Base-by-base conservation (phyloP, 1,284 basidiomycete genomes). In the Melampsora larici-populina region DNA sequence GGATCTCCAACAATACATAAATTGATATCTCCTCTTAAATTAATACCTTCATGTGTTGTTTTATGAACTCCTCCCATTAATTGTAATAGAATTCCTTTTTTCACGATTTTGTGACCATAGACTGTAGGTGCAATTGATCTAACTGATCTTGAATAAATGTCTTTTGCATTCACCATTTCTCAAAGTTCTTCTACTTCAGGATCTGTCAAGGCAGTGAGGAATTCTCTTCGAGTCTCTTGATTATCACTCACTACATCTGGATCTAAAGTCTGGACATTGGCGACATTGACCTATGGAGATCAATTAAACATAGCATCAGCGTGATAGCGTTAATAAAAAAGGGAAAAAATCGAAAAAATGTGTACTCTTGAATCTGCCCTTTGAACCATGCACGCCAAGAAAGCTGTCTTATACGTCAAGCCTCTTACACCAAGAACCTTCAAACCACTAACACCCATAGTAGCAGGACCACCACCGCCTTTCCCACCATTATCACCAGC, bases 1-100 rank as follows among this genome's bases (percentile, higher is more conserved):
- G n/a, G n/a, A n/a, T 99, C 97, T 58, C 97, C 97, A 74, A 99
- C 92, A 79, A 99, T 96, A 83, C 96, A 99, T 78, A 99, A 94
- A 82, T 99, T 99, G 84, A 99, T 91, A 82, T 99, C 97, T 1
- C 97, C 97, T 85, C 97, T 90, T 26, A 99, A 87, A 83, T 98
- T 90, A 88, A 99, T 99, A 63, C 97, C 97, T 84, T 99, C 97
- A 0, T 88, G 86, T 0, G 96, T 99, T 83, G 94, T 90, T 84
- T 99, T 99, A 86, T 99, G 96, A 15, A 99, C 96, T 63, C 97
- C 97, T n/a, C 97, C 96, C 93, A 99, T 94, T 62, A 99, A 88
- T 83, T 99, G 97, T 17, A 99, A 87, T n/a, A 99, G 86, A 51
- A 99, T 88, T 11, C 97, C 97, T 85, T 99, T 99, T 86, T 99